Conservation (phyloP, 108 stramenopile genomes). For the Pseudonitzschia pungens region DNA sequence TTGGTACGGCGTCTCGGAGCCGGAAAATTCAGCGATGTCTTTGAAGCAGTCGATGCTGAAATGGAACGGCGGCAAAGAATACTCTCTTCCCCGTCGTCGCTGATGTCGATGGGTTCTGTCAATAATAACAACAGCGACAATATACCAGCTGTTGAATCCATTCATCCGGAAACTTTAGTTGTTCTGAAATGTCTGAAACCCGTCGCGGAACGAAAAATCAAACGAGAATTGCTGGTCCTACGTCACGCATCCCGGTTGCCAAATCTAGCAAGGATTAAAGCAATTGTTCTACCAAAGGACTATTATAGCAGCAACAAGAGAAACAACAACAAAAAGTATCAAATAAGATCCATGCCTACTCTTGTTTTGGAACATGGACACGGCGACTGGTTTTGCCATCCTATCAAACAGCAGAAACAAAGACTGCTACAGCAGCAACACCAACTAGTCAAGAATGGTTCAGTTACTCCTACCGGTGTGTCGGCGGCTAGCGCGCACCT, state of each 20-base stretch:
- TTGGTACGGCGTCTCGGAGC: conserved; percentile 70
- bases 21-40: conserved; percentile 87
- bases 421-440: conserved; percentile 1
- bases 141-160: background rate
- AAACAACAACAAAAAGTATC: conserved; percentile 21
- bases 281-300: conserved; percentile 37
- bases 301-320: background rate
- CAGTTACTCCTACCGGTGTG: background rate
- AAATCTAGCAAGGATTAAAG: conserved; percentile 68
- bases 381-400: conserved; percentile 82
- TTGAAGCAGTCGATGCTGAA: conserved; percentile 64
- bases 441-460: background rate
- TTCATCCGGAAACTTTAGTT: conserved; percentile 39
- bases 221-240: conserved; percentile 73
- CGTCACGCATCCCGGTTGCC: conserved; percentile 65
- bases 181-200: conserved; percentile 83
- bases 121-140: background rate
- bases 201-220: conserved; percentile 81
- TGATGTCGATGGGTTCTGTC: background rate
- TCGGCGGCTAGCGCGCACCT: background rate
- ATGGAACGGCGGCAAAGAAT: background rate
- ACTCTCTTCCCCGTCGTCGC: background rate
- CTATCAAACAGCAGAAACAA: conserved; percentile 13
- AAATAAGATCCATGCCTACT: conserved; percentile 56
- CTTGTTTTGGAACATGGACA: conserved; percentile 90